Base-by-base conservation (phyloP, 1,139 yeast genomes). In the Sugiyamaella novakii region DNA sequence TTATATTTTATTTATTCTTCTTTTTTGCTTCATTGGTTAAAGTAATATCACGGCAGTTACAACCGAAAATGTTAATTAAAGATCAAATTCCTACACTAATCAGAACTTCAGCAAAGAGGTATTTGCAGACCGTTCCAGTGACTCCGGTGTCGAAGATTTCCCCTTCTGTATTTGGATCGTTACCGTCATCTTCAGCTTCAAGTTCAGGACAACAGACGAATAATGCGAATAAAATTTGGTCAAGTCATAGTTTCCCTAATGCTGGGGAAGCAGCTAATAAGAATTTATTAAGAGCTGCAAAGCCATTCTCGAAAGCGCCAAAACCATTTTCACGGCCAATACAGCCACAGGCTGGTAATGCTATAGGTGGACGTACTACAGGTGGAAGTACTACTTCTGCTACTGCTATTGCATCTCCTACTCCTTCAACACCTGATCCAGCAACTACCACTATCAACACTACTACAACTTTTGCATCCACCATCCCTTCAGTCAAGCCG, bases 401-500 rank as follows among this genome's bases (percentile, higher is more conserved):
- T 3, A 18, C 41, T 4, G 3, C 37, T 2, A 22, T 43, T 12
- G 12, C 22, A 24, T n/a, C 40, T 14, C 15, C 46, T 17, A 17
- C 33, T 11, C 7, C 25, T 25, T 3, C 24, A 25, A 18, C 38
- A 11, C 27, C 24, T 10, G 10, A 6, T 19, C 7, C 14, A 7
- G 12, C 12, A 3, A n/a, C 38, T 15, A 10, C 35, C 27, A n/a
- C 49, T 8, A 40, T 18, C 22, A 25, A 38, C 4, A 19, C 43
- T 11, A 14, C 34, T 15, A 25, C 43, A 8, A 17, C 49, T 12
- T 37, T 50, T 12, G 27, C 59, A 38, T 30, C 46, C 29, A 29
- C 50, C 7, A 44, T 47, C n/a, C 28, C 59, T 1, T 46, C 60
- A 1, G 51, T 55, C 28, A 55, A 57, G 70, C 77, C 69, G 47